Conservation (phyloP, 2,329 filamentous ascomycete species). For the Verticillium nubilum region DNA sequence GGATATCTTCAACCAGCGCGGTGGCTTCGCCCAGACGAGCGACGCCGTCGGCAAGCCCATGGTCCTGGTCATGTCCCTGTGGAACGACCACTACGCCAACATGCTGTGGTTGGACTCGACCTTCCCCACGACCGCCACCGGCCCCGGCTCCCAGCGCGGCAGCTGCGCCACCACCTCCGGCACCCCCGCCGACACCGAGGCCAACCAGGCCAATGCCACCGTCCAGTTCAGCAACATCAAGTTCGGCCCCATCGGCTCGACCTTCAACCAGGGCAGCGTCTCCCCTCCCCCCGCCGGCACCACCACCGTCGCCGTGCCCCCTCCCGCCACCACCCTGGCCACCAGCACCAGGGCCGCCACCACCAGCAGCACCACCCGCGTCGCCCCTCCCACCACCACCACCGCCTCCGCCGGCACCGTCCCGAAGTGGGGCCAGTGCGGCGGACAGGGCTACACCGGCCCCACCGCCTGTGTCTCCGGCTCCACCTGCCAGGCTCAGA, state of each 20-base stretch:
- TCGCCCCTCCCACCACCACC: conserved; percentile 6
- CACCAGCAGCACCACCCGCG: conserved; percentile 4
- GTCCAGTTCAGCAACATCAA: conserved; percentile 53
- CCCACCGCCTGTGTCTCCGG: conserved; percentile 27
- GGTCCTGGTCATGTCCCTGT: conserved; percentile 46
- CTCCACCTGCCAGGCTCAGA: conserved; percentile 29
- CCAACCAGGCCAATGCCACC: conserved; percentile 36
- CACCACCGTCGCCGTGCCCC: not conserved
- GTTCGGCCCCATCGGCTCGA: conserved; percentile 50
- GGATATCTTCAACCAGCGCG: conserved; percentile 47
- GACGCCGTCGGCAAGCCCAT: conserved; percentile 33
- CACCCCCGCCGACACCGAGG: conserved; percentile 43
- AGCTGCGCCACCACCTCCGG: conserved; percentile 47
- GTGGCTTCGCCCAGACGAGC: conserved; percentile 54
- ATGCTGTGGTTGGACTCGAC: conserved; percentile 64
- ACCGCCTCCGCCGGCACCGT: conserved; percentile 10
- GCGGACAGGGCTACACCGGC: conserved; percentile 27
- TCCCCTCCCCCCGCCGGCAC: not conserved
- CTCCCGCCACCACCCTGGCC: conserved; percentile 3
- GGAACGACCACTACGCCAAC: conserved; percentile 46
- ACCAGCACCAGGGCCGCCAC: conserved; percentile 8
- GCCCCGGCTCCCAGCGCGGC: conserved; percentile 47
- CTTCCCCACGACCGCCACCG: conserved; percentile 46
- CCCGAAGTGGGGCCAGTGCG: conserved; percentile 30
- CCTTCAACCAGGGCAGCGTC: conserved; percentile 27